Evolutionary conservation across 352 stramenopile species (phyloP), one percentile per base, ranked within the genome.

Genomic region (Nothophytophthora sp.): DNA sequence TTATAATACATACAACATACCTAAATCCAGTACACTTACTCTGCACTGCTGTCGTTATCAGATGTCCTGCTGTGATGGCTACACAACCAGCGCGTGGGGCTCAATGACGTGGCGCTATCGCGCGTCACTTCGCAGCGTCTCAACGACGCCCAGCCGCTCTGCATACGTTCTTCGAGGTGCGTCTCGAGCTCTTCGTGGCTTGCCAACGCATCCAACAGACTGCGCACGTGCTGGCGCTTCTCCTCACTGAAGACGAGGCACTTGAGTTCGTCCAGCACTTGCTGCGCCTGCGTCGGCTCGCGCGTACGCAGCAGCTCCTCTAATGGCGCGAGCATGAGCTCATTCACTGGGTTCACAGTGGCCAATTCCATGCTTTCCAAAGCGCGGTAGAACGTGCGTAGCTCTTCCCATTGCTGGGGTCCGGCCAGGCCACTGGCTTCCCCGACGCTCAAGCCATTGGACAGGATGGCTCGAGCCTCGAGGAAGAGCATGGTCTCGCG

Each of bases 401-500:
- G 56, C 42, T 81, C 64, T 27, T 60, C 39, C 79, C 79, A 90
- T 47, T 77, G 69, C 18, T 69, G 61, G 23, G 56, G 32, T 5
- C 70, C 65, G 7, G 37, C 19, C 2, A 86, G 47, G 15, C 71
- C 76, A 46, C 69, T 81, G 2, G 67, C 55, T 23, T 84, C 43
- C 2, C 50, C 68, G 18, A 86, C 62, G 25, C 51, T 52, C 4
- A 70, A 38, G 18, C 34, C 61, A 34, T 52, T 68, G 3, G 60
- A 77, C 8, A 86, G 28, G 15, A 73, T 71, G 0, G 76, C 59
- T 12, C 79, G 79, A 18, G 79, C 67, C 34, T 86, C 69, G 1
- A 88, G 45, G 22, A 90, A 83, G 3, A 90, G 39, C 38, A 70
- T 87, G 4, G 79, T 75, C 53, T 90, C 79, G 50, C 84, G 72